phyloP scores from a whole-genome alignment of 108 stramenopile species.

The Bacterosira constricta region DNA sequence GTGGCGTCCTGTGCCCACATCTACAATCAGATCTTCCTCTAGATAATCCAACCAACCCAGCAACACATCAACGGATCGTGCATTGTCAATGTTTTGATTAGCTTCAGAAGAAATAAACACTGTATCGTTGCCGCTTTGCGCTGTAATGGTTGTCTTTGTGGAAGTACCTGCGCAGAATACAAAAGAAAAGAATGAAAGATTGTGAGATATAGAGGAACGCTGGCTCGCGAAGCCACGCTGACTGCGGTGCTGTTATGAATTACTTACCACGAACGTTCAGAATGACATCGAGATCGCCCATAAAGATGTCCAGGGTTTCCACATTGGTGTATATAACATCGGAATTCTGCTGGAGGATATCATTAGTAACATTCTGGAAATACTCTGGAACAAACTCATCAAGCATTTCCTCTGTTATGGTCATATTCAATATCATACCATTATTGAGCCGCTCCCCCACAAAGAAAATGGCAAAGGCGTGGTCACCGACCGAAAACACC shows the following conservation, averaged over 20 bases:
- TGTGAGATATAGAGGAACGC: no score
- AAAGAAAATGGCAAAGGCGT: constrained; percentile 30
- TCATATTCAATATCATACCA: constrained; percentile 14
- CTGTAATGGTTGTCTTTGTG: constrained; percentile 33
- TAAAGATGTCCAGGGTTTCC: constrained; percentile 15
- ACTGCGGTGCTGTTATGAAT: no score
- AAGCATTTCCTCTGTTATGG: background rate
- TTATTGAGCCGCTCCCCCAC: constrained; percentile 35
- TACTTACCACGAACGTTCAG: constrained; percentile 41
- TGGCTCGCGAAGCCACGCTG: no score
- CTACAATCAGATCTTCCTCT: constrained; percentile 26
- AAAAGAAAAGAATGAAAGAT: no score
- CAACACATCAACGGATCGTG: constrained; percentile 25
- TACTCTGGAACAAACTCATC: constrained; percentile 20
- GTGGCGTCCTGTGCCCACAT: constrained; percentile 29
- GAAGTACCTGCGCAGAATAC: no score
- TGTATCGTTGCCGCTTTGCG: constrained; percentile 31
- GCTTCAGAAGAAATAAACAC: constrained; percentile 50
- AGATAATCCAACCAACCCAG: constrained; percentile 44
- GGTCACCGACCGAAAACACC: constrained; percentile 23
- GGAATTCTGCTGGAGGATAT: constrained; percentile 31
- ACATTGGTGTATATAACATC: constrained; percentile 46
- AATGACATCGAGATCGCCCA: constrained; percentile 30
- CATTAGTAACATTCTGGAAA: constrained; percentile 37
- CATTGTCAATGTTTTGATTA: constrained; percentile 24